Conservation (phyloP, 306 rosid species). For the Cajanus cajan region DNA sequence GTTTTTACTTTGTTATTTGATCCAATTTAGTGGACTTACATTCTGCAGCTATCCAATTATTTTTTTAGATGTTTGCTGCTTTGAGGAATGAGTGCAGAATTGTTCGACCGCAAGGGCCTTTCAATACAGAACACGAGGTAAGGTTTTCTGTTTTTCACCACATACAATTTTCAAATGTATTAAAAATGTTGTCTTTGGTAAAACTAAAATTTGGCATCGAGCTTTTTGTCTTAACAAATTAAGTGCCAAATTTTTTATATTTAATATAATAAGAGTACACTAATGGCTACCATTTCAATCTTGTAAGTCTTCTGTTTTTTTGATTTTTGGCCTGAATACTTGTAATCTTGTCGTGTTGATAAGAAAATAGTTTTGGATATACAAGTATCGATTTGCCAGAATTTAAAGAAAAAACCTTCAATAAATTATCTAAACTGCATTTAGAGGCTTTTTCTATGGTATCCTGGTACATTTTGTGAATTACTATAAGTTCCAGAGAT, state of each 20-base stretch:
- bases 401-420: constrained; percentile 1
- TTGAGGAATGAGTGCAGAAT: constrained; percentile 65
- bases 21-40: constrained; percentile 34
- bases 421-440: constrained; percentile 1
- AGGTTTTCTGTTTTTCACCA: constrained; percentile 3
- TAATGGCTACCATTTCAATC: not conserved
- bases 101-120: constrained; percentile 58
- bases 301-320: not conserved
- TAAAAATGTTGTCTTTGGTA: not conserved
- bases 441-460: not conserved
- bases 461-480: not conserved
- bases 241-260: not conserved
- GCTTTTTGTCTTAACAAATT: not conserved
- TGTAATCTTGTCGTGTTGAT: not conserved
- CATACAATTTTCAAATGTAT: not conserved
- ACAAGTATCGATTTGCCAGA: not conserved
- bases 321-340: not conserved
- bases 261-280: not conserved
- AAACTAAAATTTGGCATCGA: not conserved
- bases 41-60: constrained; percentile 23
- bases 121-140: constrained; percentile 94
- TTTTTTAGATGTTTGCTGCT: constrained; percentile 87
- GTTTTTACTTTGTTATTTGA: constrained; percentile 18
- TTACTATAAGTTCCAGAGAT: not conserved
- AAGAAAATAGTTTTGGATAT: not conserved